These are phyloP conservation scores for Epithele typhae DNA, from an alignment of 768 basidiomycete species.

Conservation along the genomic window DNA sequence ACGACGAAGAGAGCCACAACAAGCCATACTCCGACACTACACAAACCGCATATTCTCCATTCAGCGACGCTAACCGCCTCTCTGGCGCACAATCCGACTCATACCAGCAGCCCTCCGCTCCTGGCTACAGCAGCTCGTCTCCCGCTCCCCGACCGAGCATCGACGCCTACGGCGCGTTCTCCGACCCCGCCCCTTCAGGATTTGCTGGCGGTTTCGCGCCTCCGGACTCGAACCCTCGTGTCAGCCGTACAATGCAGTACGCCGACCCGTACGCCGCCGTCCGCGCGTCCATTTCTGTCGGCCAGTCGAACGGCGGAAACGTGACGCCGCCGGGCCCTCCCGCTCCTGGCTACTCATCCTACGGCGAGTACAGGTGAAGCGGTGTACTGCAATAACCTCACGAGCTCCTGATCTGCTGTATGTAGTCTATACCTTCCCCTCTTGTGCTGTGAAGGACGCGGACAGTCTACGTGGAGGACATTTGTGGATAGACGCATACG, in stretches of 20 bases:
- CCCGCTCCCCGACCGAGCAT: slow-evolving; percentile 49
- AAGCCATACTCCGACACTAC: slow-evolving; percentile 36
- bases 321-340: slow-evolving; percentile 11
- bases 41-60: slow-evolving; percentile 35
- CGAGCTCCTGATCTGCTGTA: neutral
- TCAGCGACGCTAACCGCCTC: slow-evolving; percentile 52
- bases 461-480: neutral
- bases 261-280: slow-evolving; percentile 85
- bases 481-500: neutral
- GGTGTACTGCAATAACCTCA: too few species aligned
- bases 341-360: slow-evolving; percentile 13
- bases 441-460: slow-evolving; percentile 4
- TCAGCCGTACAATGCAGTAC: slow-evolving; percentile 92
- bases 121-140: slow-evolving; percentile 21
- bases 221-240: slow-evolving; percentile 41
- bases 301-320: slow-evolving; percentile 1
- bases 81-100: slow-evolving; percentile 22
- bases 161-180: slow-evolving; percentile 89
- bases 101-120: slow-evolving; percentile 23
- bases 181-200: slow-evolving; percentile 78
- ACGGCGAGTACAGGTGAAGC: slow-evolving; percentile 13
- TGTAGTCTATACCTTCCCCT: neutral
- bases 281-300: slow-evolving; percentile 38
- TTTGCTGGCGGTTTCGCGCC: slow-evolving; percentile 44
- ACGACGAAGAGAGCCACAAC: slow-evolving; percentile 47